These are phyloP conservation scores for Mycena pura DNA, from an alignment of 768 basidiomycete species.

Conservation along the genomic window DNA sequence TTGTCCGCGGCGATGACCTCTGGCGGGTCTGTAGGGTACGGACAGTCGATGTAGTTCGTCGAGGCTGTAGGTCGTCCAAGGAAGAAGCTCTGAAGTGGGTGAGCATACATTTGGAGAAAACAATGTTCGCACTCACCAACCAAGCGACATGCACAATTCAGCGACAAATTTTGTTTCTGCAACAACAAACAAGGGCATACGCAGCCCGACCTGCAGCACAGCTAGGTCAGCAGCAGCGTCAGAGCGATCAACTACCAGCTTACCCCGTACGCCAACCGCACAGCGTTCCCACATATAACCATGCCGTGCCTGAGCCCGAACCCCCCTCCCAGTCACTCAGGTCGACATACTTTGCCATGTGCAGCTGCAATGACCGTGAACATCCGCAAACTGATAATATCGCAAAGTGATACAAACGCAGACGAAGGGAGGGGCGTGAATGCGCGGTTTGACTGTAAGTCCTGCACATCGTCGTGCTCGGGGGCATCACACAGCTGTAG, in stretches of 20 bases:
- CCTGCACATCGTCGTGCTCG: too few species aligned
- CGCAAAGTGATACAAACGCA: too few species aligned
- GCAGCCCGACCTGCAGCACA: conserved; percentile 55
- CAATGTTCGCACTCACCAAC: conserved; percentile 47
- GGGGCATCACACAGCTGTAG: too few species aligned
- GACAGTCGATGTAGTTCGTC: conserved; percentile 59
- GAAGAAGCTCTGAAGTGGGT: conserved; percentile 56
- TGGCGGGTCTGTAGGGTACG: conserved; percentile 54
- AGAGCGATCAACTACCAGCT: too few species aligned
- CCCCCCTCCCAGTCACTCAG: conserved; percentile 58
- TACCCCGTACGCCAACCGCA: conserved; percentile 67
- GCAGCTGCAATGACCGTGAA: too few species aligned
- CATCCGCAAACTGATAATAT: too few species aligned
- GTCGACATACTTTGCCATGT: conserved; percentile 60
- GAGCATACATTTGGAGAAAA: not conserved
- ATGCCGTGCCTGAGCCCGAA: conserved; percentile 55
- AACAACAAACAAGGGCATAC: conserved; percentile 43
- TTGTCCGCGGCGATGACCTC: conserved; percentile 38
- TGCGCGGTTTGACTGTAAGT: too few species aligned
- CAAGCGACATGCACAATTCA: conserved; percentile 56
- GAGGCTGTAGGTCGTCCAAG: conserved; percentile 66
- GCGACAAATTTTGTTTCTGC: not conserved
- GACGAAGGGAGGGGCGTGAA: too few species aligned
- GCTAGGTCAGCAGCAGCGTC: not conserved
- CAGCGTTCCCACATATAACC: conserved; percentile 65